Evolutionary conservation across 352 stramenopile species (phyloP).

Genomic region (Pythium oligandrum): DNA sequence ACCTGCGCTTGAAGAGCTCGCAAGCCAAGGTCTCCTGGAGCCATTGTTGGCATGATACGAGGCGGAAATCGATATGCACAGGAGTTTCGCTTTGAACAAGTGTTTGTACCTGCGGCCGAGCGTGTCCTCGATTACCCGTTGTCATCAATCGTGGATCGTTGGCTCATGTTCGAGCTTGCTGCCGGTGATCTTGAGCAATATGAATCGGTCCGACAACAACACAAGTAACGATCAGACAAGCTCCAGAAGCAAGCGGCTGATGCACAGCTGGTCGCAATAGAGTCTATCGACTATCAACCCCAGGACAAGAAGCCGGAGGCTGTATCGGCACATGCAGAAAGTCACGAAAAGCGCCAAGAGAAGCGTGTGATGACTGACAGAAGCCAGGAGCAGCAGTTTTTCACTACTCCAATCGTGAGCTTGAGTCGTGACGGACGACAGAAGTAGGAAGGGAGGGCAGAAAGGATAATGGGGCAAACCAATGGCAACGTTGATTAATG

Average conservation of each 20-base stretch:
- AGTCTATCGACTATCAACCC: slow-evolving; percentile 1
- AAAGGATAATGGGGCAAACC: too few relatives aligned
- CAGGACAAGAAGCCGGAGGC: slow-evolving; percentile 12
- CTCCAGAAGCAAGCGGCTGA: slow-evolving; percentile 1
- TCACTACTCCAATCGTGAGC: too few relatives aligned
- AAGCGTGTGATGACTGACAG: background rate
- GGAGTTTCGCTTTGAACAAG: slow-evolving; percentile 21
- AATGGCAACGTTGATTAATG: too few relatives aligned
- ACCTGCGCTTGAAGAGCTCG: slow-evolving; percentile 4
- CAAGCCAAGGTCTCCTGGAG: slow-evolving; percentile 11
- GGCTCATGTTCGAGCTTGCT: slow-evolving; percentile 16
- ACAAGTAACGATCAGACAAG: slow-evolving; percentile 5
- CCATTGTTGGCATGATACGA: slow-evolving; percentile 25
- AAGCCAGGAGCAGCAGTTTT: slow-evolving; percentile 16
- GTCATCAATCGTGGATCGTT: slow-evolving; percentile 14
- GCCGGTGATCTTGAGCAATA: slow-evolving; percentile 11
- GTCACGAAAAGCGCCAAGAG: slow-evolving; percentile 1
- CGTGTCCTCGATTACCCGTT: slow-evolving; percentile 20
- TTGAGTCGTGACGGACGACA: too few relatives aligned
- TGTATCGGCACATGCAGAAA: background rate
- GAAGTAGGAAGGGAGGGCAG: too few relatives aligned
- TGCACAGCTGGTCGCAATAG: background rate
- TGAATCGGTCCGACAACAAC: slow-evolving; percentile 1
- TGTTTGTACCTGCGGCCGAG: slow-evolving; percentile 26
- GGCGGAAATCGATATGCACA: slow-evolving; percentile 36